Conservation (phyloP, 768 basidiomycete genomes). For the Nidularia sp. region DNA sequence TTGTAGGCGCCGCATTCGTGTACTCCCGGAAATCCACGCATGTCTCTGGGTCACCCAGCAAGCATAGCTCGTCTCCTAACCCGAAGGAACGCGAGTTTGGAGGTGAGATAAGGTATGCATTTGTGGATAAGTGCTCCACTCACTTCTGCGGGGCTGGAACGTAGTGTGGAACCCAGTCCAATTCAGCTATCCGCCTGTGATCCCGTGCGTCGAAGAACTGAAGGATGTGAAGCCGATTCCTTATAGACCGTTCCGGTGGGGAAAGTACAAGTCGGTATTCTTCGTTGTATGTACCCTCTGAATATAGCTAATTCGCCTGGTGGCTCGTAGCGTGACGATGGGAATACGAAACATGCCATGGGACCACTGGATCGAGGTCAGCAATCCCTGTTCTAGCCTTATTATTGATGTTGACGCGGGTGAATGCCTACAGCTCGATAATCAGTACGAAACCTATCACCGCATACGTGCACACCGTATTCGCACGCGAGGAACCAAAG, state of each 20-base stretch:
- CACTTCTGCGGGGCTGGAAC: background rate
- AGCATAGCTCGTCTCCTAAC: background rate
- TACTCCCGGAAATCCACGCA: too few relatives aligned
- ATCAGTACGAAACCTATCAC: slow-evolving; percentile 50
- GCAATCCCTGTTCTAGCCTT: slow-evolving; percentile 2
- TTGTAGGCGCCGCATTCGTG: too few relatives aligned
- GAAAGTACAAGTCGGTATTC: slow-evolving; percentile 54
- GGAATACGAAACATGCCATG: slow-evolving; percentile 64
- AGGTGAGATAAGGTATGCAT: slow-evolving; percentile 9
- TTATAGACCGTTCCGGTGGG: slow-evolving; percentile 64
- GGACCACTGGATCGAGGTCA: slow-evolving; percentile 73
- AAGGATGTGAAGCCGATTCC: slow-evolving; percentile 50
- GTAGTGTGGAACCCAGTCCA: slow-evolving; percentile 49
- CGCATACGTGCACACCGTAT: slow-evolving; percentile 56
- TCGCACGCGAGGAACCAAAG: slow-evolving; percentile 41
- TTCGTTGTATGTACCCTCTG: background rate
- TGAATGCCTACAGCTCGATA: slow-evolving; percentile 45
- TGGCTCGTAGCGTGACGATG: slow-evolving; percentile 56
- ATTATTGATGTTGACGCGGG: background rate
- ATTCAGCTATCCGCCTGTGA: slow-evolving; percentile 50
- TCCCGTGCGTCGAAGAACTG: slow-evolving; percentile 33
- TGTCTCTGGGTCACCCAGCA: too few relatives aligned
- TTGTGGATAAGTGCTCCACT: background rate
- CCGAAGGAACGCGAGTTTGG: slow-evolving; percentile 17
- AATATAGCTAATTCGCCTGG: background rate